These are phyloP conservation scores for Obelidium mucronatum DNA, from an alignment of 192 early-diverging fungal genomes.

Conservation along the genomic window DNA sequence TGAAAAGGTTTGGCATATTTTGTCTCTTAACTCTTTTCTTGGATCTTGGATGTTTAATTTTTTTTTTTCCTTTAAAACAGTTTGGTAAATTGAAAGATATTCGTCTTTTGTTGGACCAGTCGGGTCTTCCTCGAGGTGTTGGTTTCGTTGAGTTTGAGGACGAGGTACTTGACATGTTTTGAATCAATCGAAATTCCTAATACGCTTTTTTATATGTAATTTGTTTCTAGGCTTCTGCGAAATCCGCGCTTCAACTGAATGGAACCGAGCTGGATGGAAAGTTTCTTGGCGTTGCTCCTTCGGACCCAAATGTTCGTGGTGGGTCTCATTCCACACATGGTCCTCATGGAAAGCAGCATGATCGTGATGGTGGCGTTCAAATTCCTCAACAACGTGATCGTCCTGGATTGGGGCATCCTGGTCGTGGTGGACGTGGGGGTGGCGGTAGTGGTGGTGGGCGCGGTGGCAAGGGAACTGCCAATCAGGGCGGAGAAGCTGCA, in stretches of 20 bases:
- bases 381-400: not conserved
- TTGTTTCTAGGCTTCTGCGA: constrained; percentile 37
- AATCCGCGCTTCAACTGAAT: constrained; percentile 47
- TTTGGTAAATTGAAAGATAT: constrained; percentile 51
- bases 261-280: constrained; percentile 45
- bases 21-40: too few relatives aligned
- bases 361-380: not conserved
- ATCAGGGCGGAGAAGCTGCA: not conserved
- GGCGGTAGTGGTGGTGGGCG: constrained; percentile 13
- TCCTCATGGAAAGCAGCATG: not conserved
- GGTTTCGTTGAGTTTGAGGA: constrained; percentile 52
- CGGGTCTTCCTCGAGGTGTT: constrained; percentile 42
- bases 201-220: not conserved
- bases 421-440: constrained; percentile 19
- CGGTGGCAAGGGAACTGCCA: not conserved
- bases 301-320: constrained; percentile 53
- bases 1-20: constrained; percentile 33
- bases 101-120: constrained; percentile 31
- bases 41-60: not conserved
- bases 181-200: not conserved
- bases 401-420: constrained; percentile 5
- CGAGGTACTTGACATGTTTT: constrained; percentile 34
- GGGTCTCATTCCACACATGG: too few relatives aligned
- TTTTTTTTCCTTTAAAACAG: constrained; percentile 32
- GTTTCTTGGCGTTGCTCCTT: constrained; percentile 45